phyloP scores from a whole-genome alignment of 495 filamentous ascomycete genomes.

The Talaromyces wortmannii region DNA sequence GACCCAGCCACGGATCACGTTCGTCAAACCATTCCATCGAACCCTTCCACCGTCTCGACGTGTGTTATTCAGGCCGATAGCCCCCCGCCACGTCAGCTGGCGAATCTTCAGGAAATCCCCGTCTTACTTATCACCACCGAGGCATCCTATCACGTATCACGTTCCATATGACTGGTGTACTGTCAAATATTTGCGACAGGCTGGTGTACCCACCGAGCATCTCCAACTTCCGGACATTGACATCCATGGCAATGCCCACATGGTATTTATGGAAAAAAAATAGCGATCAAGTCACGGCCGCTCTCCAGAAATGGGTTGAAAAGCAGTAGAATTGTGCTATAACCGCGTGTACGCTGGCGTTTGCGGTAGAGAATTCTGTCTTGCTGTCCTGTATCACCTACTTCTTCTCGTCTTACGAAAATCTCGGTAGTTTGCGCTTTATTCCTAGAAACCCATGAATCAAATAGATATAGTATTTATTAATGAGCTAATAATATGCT shows the following conservation, averaged over 20 bases:
- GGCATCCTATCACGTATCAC: slow-evolving; percentile 53
- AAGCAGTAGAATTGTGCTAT: neutral
- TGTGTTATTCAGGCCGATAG: slow-evolving; percentile 39
- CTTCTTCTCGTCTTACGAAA: too few relatives aligned
- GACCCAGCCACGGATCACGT: slow-evolving; percentile 17
- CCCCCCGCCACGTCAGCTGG: slow-evolving; percentile 36
- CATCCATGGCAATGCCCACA: slow-evolving; percentile 52
- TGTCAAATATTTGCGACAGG: slow-evolving; percentile 46
- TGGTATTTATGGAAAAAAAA: slow-evolving; percentile 58
- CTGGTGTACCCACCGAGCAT: slow-evolving; percentile 40
- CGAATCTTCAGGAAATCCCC: slow-evolving; percentile 38
- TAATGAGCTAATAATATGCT: too few relatives aligned
- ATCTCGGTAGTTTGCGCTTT: too few relatives aligned
- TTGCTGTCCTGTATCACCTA: too few relatives aligned
- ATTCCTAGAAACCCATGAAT: too few relatives aligned
- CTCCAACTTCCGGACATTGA: slow-evolving; percentile 36
- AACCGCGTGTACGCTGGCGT: too few relatives aligned
- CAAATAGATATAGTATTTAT: too few relatives aligned
- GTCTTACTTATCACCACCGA: slow-evolving; percentile 43
- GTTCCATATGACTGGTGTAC: slow-evolving; percentile 51
- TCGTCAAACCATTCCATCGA: slow-evolving; percentile 17
- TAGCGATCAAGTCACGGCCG: slow-evolving; percentile 38
- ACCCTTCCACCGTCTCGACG: slow-evolving; percentile 9
- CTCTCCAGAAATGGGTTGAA: slow-evolving; percentile 35
- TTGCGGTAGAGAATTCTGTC: too few relatives aligned